Conservation (phyloP, 306 rosid genomes). For the Sindora glabra region DNA sequence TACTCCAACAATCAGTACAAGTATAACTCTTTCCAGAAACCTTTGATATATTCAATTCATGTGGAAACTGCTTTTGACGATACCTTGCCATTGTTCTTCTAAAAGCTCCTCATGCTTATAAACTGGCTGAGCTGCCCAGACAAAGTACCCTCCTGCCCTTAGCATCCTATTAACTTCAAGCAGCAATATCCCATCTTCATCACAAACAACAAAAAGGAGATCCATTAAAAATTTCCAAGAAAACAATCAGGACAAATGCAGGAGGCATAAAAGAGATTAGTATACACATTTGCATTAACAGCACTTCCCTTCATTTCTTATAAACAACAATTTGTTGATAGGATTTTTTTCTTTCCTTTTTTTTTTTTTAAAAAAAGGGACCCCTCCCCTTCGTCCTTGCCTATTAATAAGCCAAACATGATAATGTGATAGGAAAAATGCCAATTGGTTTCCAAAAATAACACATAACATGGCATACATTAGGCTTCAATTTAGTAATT, state of each 20-base stretch:
- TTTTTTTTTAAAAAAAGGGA: neutral
- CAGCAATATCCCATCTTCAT: constrained; percentile 87
- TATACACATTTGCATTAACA: too few relatives aligned
- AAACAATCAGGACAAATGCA: neutral
- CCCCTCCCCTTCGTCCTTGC: neutral
- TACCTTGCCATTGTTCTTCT: constrained; percentile 97
- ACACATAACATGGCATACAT: constrained; percentile 5
- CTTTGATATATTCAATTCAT: constrained; percentile 4
- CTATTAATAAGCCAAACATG: neutral
- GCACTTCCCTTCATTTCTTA: neutral
- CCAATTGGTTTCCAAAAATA: neutral
- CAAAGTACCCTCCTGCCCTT: constrained; percentile 94
- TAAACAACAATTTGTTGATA: neutral
- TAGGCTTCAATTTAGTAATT: neutral
- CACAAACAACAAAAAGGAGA: constrained; percentile 17
- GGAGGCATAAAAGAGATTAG: neutral
- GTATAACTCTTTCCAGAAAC: neutral
- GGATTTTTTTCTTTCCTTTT: too few relatives aligned
- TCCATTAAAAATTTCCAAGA: constrained; percentile 19
- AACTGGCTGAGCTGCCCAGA: constrained; percentile 99
- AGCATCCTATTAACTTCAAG: constrained; percentile 94
- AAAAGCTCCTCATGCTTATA: constrained; percentile 86
- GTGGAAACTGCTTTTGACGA: constrained; percentile 1
- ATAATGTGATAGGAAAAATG: neutral
- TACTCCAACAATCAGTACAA: neutral